Base-by-base conservation (phyloP, 2,329 filamentous ascomycete species). In the Cladosporium sp. region DNA sequence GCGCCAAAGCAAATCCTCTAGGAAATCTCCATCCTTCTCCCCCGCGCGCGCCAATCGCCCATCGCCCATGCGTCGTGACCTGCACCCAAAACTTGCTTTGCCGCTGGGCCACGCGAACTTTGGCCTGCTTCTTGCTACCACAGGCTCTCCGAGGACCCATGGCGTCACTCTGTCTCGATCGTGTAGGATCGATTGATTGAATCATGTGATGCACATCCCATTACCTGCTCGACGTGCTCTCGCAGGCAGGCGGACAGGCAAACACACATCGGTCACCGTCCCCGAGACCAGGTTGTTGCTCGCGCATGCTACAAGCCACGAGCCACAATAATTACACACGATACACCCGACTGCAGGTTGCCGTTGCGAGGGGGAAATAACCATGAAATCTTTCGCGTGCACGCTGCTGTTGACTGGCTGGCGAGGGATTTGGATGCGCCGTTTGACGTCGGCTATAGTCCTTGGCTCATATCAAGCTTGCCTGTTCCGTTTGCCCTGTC, bases 71-170 rank as follows among this genome's bases (percentile, higher is more conserved):
- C 57, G 40, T 23, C 33, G 29, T 23, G 23, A 12, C 57, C 49
- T 53, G 60, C 60, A 62, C 28, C 52, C 60, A 35, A 62, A 62
- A 62, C 60, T 62, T 62, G 60, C 60, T 62, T 62, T 62, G 21
- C n/a, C 46, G 31, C 46, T 28, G 49, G 26, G 35, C 40, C 46
- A 35, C 46, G 46, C 59, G 26, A 62, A 52, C 23, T 62, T 12
- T 52, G 12, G 46, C 60, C 52, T 55, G 52, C 52, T 55, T 33
- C 40, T 46, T 46, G n/a, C 40, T 46, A 10, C n/a, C 23, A 7
- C 12, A 14, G 23, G 16, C n/a, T 37, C 21, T 37, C 57, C 40
- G 26, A 40, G 26, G 26, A 7, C 52, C 46, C 46, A 62, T 62
- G 60, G 29, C 60, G 60, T 62, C 60, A 62, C 46, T 40, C 31